phyloP scores from a whole-genome alignment of 2,329 filamentous ascomycete species.

The Xylaria sp. region DNA sequence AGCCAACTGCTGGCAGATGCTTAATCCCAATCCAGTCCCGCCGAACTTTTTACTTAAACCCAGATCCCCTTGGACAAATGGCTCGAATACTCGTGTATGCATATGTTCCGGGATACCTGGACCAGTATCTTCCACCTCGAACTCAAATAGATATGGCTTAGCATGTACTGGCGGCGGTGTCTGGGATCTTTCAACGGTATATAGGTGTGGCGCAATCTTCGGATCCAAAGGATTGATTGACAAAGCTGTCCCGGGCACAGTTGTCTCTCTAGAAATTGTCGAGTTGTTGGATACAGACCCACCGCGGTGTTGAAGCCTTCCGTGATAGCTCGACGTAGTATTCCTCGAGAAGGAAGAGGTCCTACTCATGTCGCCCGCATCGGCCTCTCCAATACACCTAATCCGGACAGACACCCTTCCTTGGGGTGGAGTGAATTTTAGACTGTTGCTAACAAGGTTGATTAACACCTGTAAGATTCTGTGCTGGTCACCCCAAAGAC shows the following conservation, averaged over 20 bases:
- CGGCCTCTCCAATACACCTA: constrained; percentile 73
- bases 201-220: constrained; percentile 59
- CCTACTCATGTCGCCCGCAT: constrained; percentile 56
- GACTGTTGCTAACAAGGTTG: constrained; percentile 88
- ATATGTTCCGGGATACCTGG: constrained; percentile 83
- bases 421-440: constrained; percentile 86
- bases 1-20: constrained; percentile 88
- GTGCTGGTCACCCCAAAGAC: constrained; percentile 91
- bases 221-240: constrained; percentile 71
- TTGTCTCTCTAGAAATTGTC: constrained; percentile 56
- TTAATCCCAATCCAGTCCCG: constrained; percentile 86
- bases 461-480: constrained; percentile 92
- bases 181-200: constrained; percentile 64
- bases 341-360: constrained; percentile 63
- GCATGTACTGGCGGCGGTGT: constrained; percentile 70
- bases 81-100: constrained; percentile 88
- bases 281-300: constrained; percentile 63
- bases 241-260: constrained; percentile 61
- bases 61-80: constrained; percentile 92
- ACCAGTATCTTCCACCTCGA: constrained; percentile 88
- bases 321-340: constrained; percentile 55
- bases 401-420: constrained; percentile 82
- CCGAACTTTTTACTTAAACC: constrained; percentile 90
- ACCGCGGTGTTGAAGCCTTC: constrained; percentile 56
- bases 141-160: constrained; percentile 80